Base-by-base conservation (phyloP, 192 early-diverging fungal species). In the Haplosporangium gracile region DNA sequence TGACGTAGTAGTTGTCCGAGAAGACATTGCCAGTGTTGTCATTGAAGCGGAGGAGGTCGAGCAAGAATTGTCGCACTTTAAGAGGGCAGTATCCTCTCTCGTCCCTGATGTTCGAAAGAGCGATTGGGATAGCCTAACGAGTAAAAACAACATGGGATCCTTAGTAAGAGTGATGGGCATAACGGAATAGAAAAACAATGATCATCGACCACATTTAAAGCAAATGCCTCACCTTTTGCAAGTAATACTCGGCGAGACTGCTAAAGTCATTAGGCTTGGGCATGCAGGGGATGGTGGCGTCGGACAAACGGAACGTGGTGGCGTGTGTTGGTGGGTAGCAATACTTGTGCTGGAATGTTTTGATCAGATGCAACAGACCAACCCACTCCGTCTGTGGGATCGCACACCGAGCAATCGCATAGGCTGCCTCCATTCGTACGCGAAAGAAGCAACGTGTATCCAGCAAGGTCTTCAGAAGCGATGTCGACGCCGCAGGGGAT, bases 21-120 rank as follows among this genome's bases (percentile, higher is more conserved):
- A 93, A 97, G 89, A 90, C 87, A 83, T 98, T 99, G 68, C 94
- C 94, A 65, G 95, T 94, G 81, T 99, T 99, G 88, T 99, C 97
- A 87, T 99, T 99, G 88, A 94, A 97, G 55, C 93, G 89, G 71
- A 99, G 89, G n/a, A 97, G 88, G 39, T 94, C 92, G 72, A 97
- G 75, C 42, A 99, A 75, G 39, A 97, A 90, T 13, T 91, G 80
- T 0, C 95, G 92, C 7, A 94, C 91, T 11, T 89, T 89, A 24
- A 88, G 65, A 10, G 95, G 95, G 2, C 94, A 91, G 60, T 92
- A 88, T 32, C 93, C 94, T 74, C 92, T 80, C 11, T 89, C 76
- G 75, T 95, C 92, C 49, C 97, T 89, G 57, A 94, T 90, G 34
- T 93, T 91, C 6, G 95, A 91, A 40, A 99, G 89, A 6, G 98